Conservation (phyloP, 441 rosid genomes). For the Erysimum pusillum region DNA sequence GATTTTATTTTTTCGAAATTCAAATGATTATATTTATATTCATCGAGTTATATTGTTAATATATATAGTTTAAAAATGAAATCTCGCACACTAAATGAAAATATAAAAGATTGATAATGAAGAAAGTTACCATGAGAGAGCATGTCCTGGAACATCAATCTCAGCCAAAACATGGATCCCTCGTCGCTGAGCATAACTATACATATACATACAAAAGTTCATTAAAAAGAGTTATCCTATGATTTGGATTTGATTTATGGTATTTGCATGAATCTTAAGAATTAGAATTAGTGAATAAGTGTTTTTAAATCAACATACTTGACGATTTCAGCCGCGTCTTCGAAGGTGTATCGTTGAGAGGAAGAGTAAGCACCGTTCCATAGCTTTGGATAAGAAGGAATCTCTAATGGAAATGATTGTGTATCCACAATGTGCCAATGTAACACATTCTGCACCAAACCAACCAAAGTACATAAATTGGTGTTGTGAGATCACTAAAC, state of each 20-base stretch:
- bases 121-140: constrained; percentile 65
- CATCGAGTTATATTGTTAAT: too few species aligned
- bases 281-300: background rate
- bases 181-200: constrained; percentile 66
- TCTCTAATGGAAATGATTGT: constrained; percentile 81
- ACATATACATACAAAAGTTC: constrained; percentile 14
- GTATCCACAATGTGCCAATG: constrained; percentile 86
- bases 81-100: background rate
- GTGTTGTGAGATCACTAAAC: constrained; percentile 11
- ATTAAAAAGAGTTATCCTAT: background rate
- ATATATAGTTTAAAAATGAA: too few species aligned
- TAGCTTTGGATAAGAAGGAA: constrained; percentile 79
- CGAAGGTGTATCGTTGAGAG: constrained; percentile 63
- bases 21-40: too few species aligned
- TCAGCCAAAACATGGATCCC: constrained; percentile 80
- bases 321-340: constrained; percentile 76
- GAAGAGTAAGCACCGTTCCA: constrained; percentile 78
- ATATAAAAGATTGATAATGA: background rate
- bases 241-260: background rate
- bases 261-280: background rate
- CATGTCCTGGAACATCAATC: constrained; percentile 84
- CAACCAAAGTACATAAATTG: background rate
- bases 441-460: constrained; percentile 67
- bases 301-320: constrained; percentile 52
- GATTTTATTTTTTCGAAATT: too few species aligned